phyloP scores from a whole-genome alignment of 805 yeast genomes.

The Candida loeiensis region DNA sequence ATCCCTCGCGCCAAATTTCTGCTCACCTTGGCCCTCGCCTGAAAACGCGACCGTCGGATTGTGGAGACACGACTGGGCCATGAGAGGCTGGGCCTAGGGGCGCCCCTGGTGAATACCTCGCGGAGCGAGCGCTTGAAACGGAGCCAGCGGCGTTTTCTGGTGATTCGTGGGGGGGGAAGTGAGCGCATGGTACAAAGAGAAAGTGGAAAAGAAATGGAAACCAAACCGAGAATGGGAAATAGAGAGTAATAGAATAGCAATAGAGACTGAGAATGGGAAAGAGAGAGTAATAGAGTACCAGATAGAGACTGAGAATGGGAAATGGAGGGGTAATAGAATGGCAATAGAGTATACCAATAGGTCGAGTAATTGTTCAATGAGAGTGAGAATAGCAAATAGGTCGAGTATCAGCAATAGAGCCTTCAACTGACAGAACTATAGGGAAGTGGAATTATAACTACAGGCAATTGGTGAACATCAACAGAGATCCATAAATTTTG shows the following conservation, averaged over 20 bases:
- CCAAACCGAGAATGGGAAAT: neutral
- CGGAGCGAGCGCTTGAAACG: conserved; percentile 24
- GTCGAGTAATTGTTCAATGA: too few species aligned
- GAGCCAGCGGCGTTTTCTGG: conserved; percentile 28
- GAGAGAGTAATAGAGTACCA: too few species aligned
- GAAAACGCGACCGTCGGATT: conserved; percentile 20
- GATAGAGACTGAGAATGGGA: too few species aligned
- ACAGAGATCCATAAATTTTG: too few species aligned
- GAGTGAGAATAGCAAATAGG: too few species aligned
- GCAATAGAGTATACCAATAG: too few species aligned
- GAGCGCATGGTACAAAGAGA: conserved; percentile 3
- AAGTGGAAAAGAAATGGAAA: neutral
- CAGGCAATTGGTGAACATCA: too few species aligned
- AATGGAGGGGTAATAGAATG: too few species aligned
- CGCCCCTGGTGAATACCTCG: conserved; percentile 26
- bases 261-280: neutral
- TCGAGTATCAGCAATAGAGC: too few species aligned
- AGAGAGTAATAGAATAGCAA: neutral
- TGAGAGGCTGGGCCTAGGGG: conserved; percentile 19
- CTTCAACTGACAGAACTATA: too few species aligned
- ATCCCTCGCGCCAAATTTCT: neutral
- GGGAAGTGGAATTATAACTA: too few species aligned
- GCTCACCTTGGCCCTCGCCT: neutral
- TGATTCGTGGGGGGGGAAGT: conserved; percentile 32
- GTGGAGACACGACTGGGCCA: conserved; percentile 16